Conservation (phyloP, 352 stramenopile species). For the Pythium plurisporium region DNA sequence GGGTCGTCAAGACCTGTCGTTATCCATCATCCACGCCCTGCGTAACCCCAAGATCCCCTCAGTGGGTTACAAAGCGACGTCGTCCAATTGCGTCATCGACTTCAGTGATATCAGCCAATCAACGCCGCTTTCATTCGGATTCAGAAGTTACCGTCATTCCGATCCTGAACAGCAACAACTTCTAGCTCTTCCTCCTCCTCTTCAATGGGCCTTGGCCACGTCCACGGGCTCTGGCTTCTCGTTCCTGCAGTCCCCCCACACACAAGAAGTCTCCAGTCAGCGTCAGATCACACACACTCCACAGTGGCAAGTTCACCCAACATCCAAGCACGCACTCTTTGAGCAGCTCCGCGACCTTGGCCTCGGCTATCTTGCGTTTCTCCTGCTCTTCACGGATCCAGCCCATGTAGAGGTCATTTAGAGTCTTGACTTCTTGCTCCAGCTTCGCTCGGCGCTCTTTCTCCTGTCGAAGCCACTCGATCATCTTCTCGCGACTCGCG, state of each 20-base stretch:
- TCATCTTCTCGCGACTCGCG: conserved; percentile 39
- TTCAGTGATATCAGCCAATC: conserved; percentile 15
- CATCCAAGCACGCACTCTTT: conserved; percentile 16
- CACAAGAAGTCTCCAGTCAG: conserved; percentile 17
- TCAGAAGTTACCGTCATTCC: conserved; percentile 14
- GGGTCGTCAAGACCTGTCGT: background rate
- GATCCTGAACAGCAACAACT: conserved; percentile 6
- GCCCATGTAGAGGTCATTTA: conserved; percentile 81
- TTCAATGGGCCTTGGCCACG: conserved; percentile 20
- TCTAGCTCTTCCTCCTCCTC: too few relatives aligned
- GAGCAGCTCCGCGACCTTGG: conserved; percentile 45
- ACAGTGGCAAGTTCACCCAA: background rate
- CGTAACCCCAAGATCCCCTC: background rate
- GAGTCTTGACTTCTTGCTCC: conserved; percentile 72
- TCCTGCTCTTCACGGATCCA: conserved; percentile 80
- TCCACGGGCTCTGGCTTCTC: conserved; percentile 7
- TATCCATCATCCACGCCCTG: too few relatives aligned
- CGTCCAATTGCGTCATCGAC: background rate
- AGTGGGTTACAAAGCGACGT: background rate
- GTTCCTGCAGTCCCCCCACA: background rate
- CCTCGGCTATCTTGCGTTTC: conserved; percentile 65
- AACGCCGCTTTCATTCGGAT: background rate
- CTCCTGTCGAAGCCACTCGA: conserved; percentile 64
- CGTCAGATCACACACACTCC: background rate
- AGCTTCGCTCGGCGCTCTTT: conserved; percentile 68